Percentiles rank a stretch among this genome's conserved stretches.
phyloP scores from a whole-genome alignment of 306 rosid genomes.

The Begonia loranthoides region DNA sequence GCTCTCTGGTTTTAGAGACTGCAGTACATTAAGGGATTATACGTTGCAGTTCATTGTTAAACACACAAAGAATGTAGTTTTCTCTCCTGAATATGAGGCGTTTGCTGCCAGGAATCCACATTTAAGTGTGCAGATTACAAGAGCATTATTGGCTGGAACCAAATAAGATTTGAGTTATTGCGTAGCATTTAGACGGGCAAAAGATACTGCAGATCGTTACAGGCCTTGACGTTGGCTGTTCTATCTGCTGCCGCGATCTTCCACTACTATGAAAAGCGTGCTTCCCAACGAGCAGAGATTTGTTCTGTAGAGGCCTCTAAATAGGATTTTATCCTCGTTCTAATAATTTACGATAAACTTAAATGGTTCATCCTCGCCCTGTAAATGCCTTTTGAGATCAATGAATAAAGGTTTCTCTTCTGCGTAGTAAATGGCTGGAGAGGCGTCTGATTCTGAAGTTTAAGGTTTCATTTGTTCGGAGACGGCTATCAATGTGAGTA shows the following conservation, averaged over 20 bases:
- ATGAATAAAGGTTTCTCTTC: too few relatives aligned
- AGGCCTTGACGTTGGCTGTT: constrained; percentile 72
- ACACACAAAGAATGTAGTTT: constrained; percentile 35
- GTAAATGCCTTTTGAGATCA: constrained; percentile 35
- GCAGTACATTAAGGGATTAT: constrained; percentile 39
- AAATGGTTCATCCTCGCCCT: too few relatives aligned
- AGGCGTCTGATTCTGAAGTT: too few relatives aligned
- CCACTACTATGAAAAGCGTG: constrained; percentile 42
- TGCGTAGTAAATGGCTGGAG: too few relatives aligned
- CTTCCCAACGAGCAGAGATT: not conserved
- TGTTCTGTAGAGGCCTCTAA: too few relatives aligned
- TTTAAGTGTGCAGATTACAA: constrained; percentile 48
- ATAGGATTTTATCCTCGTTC: not conserved
- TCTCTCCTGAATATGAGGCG: constrained; percentile 33
- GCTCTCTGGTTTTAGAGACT: constrained; percentile 48
- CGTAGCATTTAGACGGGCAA: too few relatives aligned
- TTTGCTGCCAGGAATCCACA: constrained; percentile 68
- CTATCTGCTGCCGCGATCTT: constrained; percentile 68
- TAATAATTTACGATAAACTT: constrained; percentile 4
- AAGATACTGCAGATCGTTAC: constrained; percentile 5
- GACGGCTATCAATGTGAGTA: too few relatives aligned
- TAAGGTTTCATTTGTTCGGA: too few relatives aligned
- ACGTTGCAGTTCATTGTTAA: constrained; percentile 42
- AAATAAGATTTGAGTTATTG: too few relatives aligned
- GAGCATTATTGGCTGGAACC: constrained; percentile 38